Percentiles rank a stretch among this genome's conserved stretches.
Conservation (phyloP, 148 eudicot species). For the Vaccinium vitisidaea region DNA sequence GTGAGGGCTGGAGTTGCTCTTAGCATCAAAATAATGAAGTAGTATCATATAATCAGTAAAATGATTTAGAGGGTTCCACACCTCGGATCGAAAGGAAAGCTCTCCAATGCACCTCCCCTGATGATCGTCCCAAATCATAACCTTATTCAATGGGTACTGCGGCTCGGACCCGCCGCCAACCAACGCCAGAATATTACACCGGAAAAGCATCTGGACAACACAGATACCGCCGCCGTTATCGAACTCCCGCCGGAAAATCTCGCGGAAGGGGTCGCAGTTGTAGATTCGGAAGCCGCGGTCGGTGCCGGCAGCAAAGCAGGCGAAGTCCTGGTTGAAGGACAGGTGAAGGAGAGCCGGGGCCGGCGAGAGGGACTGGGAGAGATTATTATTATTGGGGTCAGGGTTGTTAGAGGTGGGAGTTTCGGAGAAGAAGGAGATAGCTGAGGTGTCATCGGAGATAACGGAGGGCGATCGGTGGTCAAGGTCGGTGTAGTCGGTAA, state of each 20-base stretch:
- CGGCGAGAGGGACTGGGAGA: neutral
- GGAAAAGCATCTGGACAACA: constrained; percentile 61
- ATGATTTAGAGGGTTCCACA: neutral
- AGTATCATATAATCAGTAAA: neutral
- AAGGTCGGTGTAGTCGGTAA: neutral
- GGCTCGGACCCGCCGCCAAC: constrained; percentile 48
- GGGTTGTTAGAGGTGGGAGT: neutral
- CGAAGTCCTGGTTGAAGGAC: constrained; percentile 63
- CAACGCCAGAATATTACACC: constrained; percentile 48
- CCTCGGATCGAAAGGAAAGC: constrained; percentile 46
- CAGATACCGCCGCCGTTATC: constrained; percentile 32
- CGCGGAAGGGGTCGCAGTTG: constrained; percentile 43
- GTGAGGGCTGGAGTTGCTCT: neutral
- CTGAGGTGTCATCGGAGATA: constrained; percentile 20
- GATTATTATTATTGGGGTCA: constrained; percentile 4
- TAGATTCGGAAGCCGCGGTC: constrained; percentile 51
- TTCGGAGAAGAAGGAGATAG: constrained; percentile 9
- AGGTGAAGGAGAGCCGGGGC: constrained; percentile 25
- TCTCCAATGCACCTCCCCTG: constrained; percentile 57
- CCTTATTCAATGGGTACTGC: constrained; percentile 43
- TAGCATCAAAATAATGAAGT: neutral
- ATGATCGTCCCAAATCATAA: constrained; percentile 69
- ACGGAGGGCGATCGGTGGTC: constrained; percentile 8
- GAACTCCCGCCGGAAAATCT: constrained; percentile 39
- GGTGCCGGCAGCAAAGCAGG: constrained; percentile 56